phyloP scores from a whole-genome alignment of 2,329 filamentous ascomycete genomes.

The Dothistroma septosporum region DNA sequence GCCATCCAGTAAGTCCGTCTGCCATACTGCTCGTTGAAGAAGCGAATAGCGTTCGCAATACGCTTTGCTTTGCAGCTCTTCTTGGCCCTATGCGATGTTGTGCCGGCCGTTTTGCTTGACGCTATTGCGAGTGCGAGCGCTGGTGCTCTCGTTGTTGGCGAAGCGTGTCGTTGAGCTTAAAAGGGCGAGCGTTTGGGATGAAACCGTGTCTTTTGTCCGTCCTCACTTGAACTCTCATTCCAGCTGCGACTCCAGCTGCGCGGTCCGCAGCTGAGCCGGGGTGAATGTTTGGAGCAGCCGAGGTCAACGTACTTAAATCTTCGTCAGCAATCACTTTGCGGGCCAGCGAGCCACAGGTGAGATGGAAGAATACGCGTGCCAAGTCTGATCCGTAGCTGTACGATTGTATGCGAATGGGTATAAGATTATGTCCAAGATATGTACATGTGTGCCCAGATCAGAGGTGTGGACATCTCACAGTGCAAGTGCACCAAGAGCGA shows the following conservation, averaged over 20 bases:
- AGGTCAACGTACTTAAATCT: too few species aligned
- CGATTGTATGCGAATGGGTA: background rate
- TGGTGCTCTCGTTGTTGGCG: too few species aligned
- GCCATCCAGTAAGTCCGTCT: constrained; percentile 10
- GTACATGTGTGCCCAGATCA: background rate
- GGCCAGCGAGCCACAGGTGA: background rate
- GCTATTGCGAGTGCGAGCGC: too few species aligned
- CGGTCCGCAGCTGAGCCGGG: too few species aligned
- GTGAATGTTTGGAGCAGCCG: too few species aligned
- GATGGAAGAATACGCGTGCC: too few species aligned
- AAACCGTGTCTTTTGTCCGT: background rate
- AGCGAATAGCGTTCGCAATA: background rate
- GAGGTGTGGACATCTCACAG: constrained; percentile 11
- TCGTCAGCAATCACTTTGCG: too few species aligned
- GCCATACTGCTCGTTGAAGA: constrained; percentile 12
- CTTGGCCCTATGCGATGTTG: too few species aligned
- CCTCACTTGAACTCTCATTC: background rate
- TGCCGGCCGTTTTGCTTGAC: too few species aligned
- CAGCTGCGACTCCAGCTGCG: background rate
- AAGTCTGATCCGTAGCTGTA: background rate
- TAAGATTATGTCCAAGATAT: background rate
- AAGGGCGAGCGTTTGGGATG: background rate
- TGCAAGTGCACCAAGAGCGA: constrained; percentile 29
- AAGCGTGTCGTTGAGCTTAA: too few species aligned
- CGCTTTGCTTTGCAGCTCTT: background rate